Evolutionary conservation across 371 early-diverging fungal genomes (phyloP), one percentile per base, ranked within the genome.

Genomic region (Lichtheimia ramosa): DNA sequence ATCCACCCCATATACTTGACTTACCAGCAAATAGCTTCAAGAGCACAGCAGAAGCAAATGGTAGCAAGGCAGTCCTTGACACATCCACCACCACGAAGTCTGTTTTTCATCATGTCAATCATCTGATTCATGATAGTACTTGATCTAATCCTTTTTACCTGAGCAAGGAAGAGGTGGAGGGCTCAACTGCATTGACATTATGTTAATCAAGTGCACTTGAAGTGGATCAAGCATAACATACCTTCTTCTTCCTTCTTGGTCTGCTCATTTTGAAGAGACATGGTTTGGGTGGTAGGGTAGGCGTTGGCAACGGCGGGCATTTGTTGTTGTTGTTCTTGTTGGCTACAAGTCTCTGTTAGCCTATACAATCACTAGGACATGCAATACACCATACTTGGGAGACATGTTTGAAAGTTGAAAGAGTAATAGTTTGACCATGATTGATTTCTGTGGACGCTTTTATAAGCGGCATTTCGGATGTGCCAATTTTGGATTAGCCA

Each of bases 1-100:
- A 12, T 7, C n/a, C 21, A 51, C 23, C 23, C 34, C 6, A 34
- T 34, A 10, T 40, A 21, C 5, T 0, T 0, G 15, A 8, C 56
- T 54, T 66, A 66, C 66, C 66, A 66, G 50, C 66, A 66, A 20
- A 66, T 66, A 28, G 66, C 58, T 54, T 66, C 66, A 16, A 66
- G 39, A 21, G 66, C 66, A 56, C 70, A 70, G 66, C 73, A 72
- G 65, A 66, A 72, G 62, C 73, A 72, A 50, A 72, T 68, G 28
- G 69, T 50, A 43, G 63, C 68, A 54, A 72, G 58, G 54, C 73
- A 72, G 54, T 63, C 73, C 62, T 72, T 72, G 48, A 72, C 64
- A 48, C 73, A 72, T 23, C 73, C 73, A 63, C 73, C 73, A 59
- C 73, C 73, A 43, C 73, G 59, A n/a, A 72, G 60, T 57, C 73